Percentiles rank a stretch among this genome's conserved stretches.
Evolutionary conservation across 805 yeast genomes (phyloP).

Genomic region (Lipomyces spencermartinsiae): DNA sequence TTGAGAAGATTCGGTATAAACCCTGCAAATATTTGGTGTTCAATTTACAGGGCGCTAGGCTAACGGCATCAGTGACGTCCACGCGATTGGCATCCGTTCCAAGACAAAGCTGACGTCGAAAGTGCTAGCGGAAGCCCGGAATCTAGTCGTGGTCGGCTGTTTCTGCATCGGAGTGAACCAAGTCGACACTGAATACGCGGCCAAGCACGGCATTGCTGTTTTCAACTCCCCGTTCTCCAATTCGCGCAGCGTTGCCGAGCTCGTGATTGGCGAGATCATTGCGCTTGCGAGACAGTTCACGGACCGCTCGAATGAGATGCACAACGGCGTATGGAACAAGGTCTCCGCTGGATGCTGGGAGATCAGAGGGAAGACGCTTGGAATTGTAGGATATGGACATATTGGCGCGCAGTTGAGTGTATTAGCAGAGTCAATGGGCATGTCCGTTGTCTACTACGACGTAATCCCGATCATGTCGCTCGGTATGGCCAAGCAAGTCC

Average conservation of each 20-base stretch:
- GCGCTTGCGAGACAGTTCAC: slow-evolving; percentile 95
- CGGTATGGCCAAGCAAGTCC: slow-evolving; percentile 95
- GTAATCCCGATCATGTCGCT: slow-evolving; percentile 90
- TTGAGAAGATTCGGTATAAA: slow-evolving; percentile 74
- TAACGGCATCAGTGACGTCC: slow-evolving; percentile 61
- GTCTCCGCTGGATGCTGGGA: slow-evolving; percentile 97
- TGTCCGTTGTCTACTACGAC: slow-evolving; percentile 95
- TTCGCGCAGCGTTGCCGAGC: slow-evolving; percentile 97
- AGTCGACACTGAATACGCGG: slow-evolving; percentile 91
- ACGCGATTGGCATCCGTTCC: slow-evolving; percentile 97
- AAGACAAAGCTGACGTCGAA: slow-evolving; percentile 87
- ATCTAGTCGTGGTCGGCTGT: slow-evolving; percentile 91
- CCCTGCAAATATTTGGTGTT: not conserved
- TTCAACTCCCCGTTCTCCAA: slow-evolving; percentile 98
- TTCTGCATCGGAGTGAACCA: slow-evolving; percentile 99
- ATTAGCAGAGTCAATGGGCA: slow-evolving; percentile 95
- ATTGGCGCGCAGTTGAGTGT: slow-evolving; percentile 97
- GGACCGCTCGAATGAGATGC: slow-evolving; percentile 94
- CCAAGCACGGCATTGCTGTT: slow-evolving; percentile 90
- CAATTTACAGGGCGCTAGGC: not conserved
- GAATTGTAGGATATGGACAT: slow-evolving; percentile 97
- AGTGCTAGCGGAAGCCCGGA: slow-evolving; percentile 82
- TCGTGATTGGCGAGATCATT: slow-evolving; percentile 93
- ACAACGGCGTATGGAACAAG: slow-evolving; percentile 97
- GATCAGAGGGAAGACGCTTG: slow-evolving; percentile 97